Evolutionary conservation across 2,329 filamentous ascomycete species (phyloP).

Genomic region (Lecanicillium sp.): DNA sequence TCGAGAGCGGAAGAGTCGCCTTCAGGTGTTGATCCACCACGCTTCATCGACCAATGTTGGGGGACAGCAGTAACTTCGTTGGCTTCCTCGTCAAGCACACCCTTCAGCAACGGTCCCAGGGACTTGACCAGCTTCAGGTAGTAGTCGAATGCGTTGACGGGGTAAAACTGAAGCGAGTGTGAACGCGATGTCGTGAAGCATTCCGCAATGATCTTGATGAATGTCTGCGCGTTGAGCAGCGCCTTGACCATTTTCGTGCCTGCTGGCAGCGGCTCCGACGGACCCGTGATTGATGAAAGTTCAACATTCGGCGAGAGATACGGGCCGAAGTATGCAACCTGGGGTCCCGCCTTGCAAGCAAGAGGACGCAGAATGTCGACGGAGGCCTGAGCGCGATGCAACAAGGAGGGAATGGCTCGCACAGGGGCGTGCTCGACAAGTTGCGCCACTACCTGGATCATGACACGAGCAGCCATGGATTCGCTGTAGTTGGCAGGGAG

Average conservation of each 20-base stretch:
- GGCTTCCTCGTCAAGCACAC: constrained; percentile 80
- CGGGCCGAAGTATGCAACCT: constrained; percentile 64
- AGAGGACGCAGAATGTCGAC: constrained; percentile 64
- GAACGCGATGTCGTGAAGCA: constrained; percentile 67
- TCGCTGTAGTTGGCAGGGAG: constrained; percentile 59
- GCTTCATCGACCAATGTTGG: constrained; percentile 50
- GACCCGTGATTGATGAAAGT: constrained; percentile 28
- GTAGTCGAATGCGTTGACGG: constrained; percentile 78
- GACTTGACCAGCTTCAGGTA: constrained; percentile 68
- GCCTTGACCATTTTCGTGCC: constrained; percentile 78
- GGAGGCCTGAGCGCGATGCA: constrained; percentile 66
- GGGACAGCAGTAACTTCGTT: constrained; percentile 68
- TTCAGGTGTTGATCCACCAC: constrained; percentile 23
- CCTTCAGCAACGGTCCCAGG: constrained; percentile 71
- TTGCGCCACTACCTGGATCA: constrained; percentile 68
- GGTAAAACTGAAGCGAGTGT: constrained; percentile 59
- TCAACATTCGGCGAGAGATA: constrained; percentile 47
- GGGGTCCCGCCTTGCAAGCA: constrained; percentile 41
- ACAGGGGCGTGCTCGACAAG: constrained; percentile 77
- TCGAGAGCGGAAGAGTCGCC: constrained; percentile 17
- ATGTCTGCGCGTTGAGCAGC: constrained; percentile 67
- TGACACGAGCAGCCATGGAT: constrained; percentile 58
- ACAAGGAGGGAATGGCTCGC: constrained; percentile 72
- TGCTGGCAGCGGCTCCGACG: constrained; percentile 40
- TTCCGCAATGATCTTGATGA: constrained; percentile 68